phyloP scores from a whole-genome alignment of 495 filamentous ascomycete genomes.

The Schizothecium vesticola region DNA sequence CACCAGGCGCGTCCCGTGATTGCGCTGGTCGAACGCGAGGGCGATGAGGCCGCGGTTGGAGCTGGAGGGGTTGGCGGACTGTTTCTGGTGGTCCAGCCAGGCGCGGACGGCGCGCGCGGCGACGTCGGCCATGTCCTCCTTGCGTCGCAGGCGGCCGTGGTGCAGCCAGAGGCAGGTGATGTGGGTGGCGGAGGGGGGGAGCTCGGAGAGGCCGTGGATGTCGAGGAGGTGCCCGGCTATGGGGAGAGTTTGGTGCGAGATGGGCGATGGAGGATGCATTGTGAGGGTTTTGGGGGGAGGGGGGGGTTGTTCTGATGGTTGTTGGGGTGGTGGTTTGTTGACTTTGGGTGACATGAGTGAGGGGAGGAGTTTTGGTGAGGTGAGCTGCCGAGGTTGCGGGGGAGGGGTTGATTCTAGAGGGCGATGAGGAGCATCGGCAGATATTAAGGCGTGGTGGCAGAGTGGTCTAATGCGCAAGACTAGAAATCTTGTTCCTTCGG shows the following conservation, averaged over 20 bases:
- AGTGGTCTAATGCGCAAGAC: conserved; percentile 14
- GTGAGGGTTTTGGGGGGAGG: neutral
- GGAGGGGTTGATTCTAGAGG: neutral
- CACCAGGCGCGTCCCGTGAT: conserved; percentile 73
- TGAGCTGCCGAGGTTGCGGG: neutral
- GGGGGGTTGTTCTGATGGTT: neutral
- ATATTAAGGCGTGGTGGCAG: conserved; percentile 7
- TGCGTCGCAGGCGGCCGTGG: conserved; percentile 65
- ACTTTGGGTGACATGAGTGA: neutral
- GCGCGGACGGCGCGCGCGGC: conserved; percentile 34
- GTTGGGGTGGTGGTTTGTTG: neutral
- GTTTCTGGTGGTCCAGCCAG: conserved; percentile 27
- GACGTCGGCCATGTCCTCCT: conserved; percentile 61
- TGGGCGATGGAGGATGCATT: conserved; percentile 31
- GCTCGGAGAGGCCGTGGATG: conserved; percentile 74
- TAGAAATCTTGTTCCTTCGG: conserved; percentile 14
- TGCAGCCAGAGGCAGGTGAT: conserved; percentile 82
- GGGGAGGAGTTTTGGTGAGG: neutral
- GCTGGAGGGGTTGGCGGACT: conserved; percentile 13
- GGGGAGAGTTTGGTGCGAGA: conserved; percentile 57
- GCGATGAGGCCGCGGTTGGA: conserved; percentile 57
- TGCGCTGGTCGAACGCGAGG: conserved; percentile 81
- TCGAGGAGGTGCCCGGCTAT: conserved; percentile 73
- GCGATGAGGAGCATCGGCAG: neutral
- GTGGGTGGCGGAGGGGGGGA: conserved; percentile 42